Evolutionary conservation across 2,329 filamentous ascomycete species (phyloP), one percentile per base, ranked within the genome.

Genomic region (Colletotrichum salicis): DNA sequence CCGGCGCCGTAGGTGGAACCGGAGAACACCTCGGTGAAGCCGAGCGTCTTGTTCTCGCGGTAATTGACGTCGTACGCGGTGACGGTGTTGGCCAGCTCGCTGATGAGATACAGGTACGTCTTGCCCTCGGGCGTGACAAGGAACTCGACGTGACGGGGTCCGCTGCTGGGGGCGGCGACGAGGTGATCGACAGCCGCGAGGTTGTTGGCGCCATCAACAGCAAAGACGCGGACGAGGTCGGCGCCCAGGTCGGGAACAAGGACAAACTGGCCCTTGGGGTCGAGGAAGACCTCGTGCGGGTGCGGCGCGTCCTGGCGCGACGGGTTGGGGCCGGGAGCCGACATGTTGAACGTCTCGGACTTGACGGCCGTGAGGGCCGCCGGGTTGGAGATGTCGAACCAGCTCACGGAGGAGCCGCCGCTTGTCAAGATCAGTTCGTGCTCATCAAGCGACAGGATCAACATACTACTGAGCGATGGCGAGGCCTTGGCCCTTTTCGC

Each of bases 131-230:
- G 70, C 7, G 77, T 79, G 77, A 86, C 79, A 59, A 82, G 80
- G 81, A 93, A 94, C n/a, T 84, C 83, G 11, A 86, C 86, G 77
- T 94, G 92, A 37, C 92, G 85, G 1, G 92, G 92, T 0, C 92
- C 92, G 48, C 86, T 88, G 19, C 90, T 91, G 2, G 86, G 75
- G 41, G 82, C 73, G 64, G 86, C 79, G 45, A 80, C 74, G 45
- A 88, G 79, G 8, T 87, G 83, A 7, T 78, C 74, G 24, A 81
- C 75, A 27, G 81, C 76, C 31, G 83, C 84, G 73, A 84, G 79
- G 37, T 86, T 48, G 41, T 48, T 83, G 7, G 81, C 77, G 57
- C 85, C 84, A 74, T 89, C 80, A 76, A 92, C 84, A 66, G 81
- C 77, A 78, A 88, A 93, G 68, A 83, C 80, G 73, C 88, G 89